Evolutionary conservation across 1,139 yeast genomes (phyloP), one percentile per base, ranked within the genome.

Genomic region (Taiozyma sp.): DNA sequence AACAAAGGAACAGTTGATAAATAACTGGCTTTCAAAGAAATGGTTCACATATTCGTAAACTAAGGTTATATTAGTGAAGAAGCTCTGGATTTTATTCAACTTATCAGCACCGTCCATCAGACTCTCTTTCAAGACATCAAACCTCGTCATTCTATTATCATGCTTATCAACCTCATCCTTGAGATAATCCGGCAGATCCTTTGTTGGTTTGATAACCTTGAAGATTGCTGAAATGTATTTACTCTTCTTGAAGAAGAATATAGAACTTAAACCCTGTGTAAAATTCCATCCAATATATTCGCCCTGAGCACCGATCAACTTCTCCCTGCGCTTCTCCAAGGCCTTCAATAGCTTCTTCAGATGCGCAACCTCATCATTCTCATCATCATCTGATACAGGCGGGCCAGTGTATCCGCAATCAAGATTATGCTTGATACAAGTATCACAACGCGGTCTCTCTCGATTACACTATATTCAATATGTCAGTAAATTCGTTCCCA

Each of bases 31-130:
- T 7, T 39, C 41, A 30, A 50, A 50, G 22, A 50, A 50, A 43
- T 50, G 53, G 13, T 50, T 35, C 10, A 50, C 39, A 2, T 43
- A 42, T 10, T 47, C 47, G 45, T 50, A 47, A 4, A 50, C 16
- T 7, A 30, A 28, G 4, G 21, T 21, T 13, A 34, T 43, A 43
- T 45, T 40, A 21, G 22, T 47, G 10, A 50, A 28, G 30, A 35
- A 47, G 5, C 16, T 26, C 22, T 29, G 46, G 4, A 50, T 29
- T 3, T 47, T 13, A 21, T 45, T 34, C 5, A 43, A 19, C 9
- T 35, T 16, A 14, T 44, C 35, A 6, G 29, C n/a, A 11, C 44
- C 35, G 16, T 44, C 35, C 10, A 42, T 14, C 6, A 50, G 6
- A 8, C 41, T 14, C 9, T 47, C 41, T 39, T 35, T 50, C 30